Percentiles rank a stretch among this genome's conserved stretches.
phyloP scores from a whole-genome alignment of 2,329 filamentous ascomycete genomes.

The Aspergillus ochraceoroseus region DNA sequence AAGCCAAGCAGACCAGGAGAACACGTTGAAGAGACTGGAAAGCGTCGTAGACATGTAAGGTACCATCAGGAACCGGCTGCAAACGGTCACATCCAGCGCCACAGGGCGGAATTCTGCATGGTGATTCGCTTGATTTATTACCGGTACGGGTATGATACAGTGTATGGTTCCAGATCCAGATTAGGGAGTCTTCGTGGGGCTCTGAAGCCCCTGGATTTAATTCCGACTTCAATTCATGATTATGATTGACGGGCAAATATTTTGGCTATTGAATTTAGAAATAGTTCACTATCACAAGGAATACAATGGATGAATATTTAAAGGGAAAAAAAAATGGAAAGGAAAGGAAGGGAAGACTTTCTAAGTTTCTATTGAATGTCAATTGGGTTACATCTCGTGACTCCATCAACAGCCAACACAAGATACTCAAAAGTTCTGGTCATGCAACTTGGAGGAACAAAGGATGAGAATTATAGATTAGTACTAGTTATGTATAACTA shows the following conservation, averaged over 20 bases:
- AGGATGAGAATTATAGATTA: slow-evolving; percentile 3
- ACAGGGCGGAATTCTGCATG: slow-evolving; percentile 6
- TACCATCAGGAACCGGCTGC: slow-evolving; percentile 12
- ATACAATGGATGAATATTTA: too few species aligned
- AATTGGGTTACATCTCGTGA: slow-evolving; percentile 8
- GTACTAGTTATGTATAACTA: too few species aligned
- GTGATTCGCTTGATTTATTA: slow-evolving; percentile 10
- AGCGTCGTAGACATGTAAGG: slow-evolving; percentile 5
- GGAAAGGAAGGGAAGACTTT: too few species aligned
- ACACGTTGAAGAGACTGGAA: slow-evolving; percentile 29
- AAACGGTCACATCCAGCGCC: slow-evolving; percentile 16
- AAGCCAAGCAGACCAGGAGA: slow-evolving; percentile 22
- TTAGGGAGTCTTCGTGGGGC: slow-evolving; percentile 17
- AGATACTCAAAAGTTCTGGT: background rate
- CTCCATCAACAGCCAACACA: background rate
- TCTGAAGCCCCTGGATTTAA: slow-evolving; percentile 11
- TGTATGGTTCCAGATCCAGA: slow-evolving; percentile 12
- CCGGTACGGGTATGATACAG: slow-evolving; percentile 10
- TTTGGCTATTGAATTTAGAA: too few species aligned
- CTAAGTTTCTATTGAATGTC: too few species aligned
- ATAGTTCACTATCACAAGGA: too few species aligned
- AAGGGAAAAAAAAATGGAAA: too few species aligned
- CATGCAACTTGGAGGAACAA: slow-evolving; percentile 6
- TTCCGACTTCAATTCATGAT: background rate
- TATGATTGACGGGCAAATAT: background rate